These are phyloP conservation scores for Gomphus bonarii DNA, from an alignment of 1,284 basidiomycete genomes.

Conservation along the genomic window DNA sequence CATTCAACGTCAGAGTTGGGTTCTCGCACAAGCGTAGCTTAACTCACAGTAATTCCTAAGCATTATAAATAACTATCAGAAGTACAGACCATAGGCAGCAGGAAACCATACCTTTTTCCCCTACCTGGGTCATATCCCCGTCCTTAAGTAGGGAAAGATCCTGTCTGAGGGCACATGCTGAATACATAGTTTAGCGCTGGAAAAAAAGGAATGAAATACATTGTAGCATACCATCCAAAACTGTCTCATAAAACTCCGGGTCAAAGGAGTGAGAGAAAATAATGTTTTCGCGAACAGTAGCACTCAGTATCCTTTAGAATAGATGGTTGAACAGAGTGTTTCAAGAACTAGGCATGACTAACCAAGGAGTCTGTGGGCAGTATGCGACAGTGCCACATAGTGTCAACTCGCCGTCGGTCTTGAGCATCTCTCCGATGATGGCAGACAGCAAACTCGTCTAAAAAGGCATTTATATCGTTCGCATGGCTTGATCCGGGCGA, in stretches of 20 bases:
- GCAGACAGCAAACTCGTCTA: constrained; percentile 66
- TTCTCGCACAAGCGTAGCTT: neutral
- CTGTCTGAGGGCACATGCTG: constrained; percentile 77
- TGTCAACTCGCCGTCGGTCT: constrained; percentile 61
- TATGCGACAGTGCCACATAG: constrained; percentile 78
- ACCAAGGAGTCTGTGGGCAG: constrained; percentile 87
- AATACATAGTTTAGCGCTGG: neutral
- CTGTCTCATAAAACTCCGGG: constrained; percentile 62
- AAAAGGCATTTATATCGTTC: neutral
- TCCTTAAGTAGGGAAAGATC: constrained; percentile 70
- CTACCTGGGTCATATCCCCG: constrained; percentile 70
- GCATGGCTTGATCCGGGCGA: neutral
- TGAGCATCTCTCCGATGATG: constrained; percentile 83
- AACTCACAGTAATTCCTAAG: constrained; percentile 13
- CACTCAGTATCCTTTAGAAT: constrained; percentile 63
- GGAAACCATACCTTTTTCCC: constrained; percentile 36
- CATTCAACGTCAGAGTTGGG: neutral
- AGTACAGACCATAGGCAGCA: constrained; percentile 12
- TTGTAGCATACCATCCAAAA: constrained; percentile 54
- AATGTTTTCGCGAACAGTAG: constrained; percentile 82
- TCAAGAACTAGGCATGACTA: constrained; percentile 15
- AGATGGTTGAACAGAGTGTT: constrained; percentile 9
- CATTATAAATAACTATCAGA: constrained; percentile 12
- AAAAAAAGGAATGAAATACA: neutral
- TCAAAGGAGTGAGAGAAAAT: constrained; percentile 86